Evolutionary conservation across 2,329 filamentous ascomycete genomes (phyloP), one percentile per base, ranked within the genome.

Genomic region (Ceratocystis alfenasii): DNA sequence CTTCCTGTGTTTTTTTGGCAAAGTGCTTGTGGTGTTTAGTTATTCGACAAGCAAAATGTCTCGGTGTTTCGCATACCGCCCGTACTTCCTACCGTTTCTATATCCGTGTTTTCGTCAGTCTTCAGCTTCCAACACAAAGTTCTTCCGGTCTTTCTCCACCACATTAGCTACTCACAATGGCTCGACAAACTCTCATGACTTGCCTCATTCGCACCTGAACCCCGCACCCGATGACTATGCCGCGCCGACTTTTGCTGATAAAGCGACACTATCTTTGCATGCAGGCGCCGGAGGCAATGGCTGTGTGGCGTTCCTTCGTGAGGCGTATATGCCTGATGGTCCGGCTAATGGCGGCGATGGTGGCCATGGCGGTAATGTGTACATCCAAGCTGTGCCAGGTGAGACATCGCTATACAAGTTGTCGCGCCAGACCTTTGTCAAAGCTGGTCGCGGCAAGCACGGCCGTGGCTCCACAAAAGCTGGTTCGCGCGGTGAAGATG

Each of bases 261-360:
- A 89, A 74, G 92, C 92, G 65, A 83, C 84, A 6, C 76, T 97
- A 33, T 88, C 84, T 0, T 76, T 97, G 2, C 82, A 88, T 70
- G 88, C 92, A 20, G 94, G 94, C 7, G 77, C 80, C 1, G 94
- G 94, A 30, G 94, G 94, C 7, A 87, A 94, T 72, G 94, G 94
- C 69, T 99, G 94, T 73, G 90, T 97, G 63, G 94, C 94, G 0
- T 99, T 97, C 74, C 78, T 95, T 55, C 87, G 93, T 22, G 94
- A 99, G 72, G 93, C 93, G 69, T 97, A 89, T 75, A 81, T 96
- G 36, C 84, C 87, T 57, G 87, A 95, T 69, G 94, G 94, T 0
- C 94, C 94, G 10, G 85, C 94, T 8, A 97, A 99, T 74, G 94
- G 94, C 62, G 94, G 94, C 68, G 91, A 99, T 73, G 94, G 94